Percentiles rank a stretch among this genome's conserved stretches.
Conservation (phyloP, 176 grass and related monocot genomes). For the Aegilops umbellulata region DNA sequence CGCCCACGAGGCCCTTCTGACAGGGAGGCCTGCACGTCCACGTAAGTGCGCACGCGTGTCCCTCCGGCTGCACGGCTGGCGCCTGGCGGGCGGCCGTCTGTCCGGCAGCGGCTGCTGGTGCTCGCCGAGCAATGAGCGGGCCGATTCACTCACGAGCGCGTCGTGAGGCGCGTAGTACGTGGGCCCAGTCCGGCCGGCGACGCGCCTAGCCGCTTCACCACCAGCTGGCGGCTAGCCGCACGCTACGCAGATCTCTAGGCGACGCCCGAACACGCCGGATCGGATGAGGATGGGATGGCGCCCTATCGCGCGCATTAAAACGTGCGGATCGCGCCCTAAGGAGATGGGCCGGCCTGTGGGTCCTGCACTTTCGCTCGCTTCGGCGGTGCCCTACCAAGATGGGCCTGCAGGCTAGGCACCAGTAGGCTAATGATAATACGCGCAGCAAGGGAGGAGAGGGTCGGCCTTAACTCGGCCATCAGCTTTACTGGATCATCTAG, state of each 20-base stretch:
- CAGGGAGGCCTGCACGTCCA: not conserved
- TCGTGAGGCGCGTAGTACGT: constrained; percentile 9
- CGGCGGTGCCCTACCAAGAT: not conserved
- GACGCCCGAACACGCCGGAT: not conserved
- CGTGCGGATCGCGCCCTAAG: not conserved
- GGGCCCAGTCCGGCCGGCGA: not conserved
- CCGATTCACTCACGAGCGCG: constrained; percentile 23
- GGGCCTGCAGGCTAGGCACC: not conserved
- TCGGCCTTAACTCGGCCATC: not conserved
- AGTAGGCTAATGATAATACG: not conserved
- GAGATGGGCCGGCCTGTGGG: not conserved
- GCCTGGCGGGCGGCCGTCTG: not conserved
- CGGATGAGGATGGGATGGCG: not conserved
- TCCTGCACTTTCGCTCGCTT: not conserved
- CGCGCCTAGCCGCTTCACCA: constrained; percentile 19
- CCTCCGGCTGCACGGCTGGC: not conserved
- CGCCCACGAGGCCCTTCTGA: not conserved
- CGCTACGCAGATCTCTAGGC: not conserved
- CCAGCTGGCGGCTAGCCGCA: constrained; percentile 33
- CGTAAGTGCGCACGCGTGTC: not conserved
- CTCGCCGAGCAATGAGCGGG: not conserved
- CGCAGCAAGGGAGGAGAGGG: no score
- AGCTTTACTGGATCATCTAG: not conserved
- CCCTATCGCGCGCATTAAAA: not conserved
- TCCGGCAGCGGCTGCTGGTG: not conserved